Base-by-base conservation (phyloP, 2,329 filamentous ascomycete species). In the Arthroderma uncinatum region DNA sequence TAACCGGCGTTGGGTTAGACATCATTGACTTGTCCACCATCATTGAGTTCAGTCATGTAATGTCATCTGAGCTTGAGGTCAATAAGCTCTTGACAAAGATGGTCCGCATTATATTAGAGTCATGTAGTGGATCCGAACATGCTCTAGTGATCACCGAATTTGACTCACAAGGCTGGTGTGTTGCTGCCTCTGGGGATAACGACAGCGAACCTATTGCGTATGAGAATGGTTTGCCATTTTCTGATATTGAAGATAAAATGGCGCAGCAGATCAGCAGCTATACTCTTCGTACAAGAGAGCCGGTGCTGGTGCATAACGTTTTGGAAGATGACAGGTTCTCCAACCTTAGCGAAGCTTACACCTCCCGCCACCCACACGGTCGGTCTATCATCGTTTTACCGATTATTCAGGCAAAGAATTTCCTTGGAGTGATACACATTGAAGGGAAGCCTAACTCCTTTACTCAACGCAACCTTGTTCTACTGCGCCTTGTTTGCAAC, bases 21-120 rank as follows among this genome's bases (percentile, higher is more conserved):
- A 83, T 85, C 65, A 79, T 85, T 56, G 82, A 85, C 65, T 66
- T 85, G 14, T 79, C 79, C 1, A 82, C 79, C 42, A 85, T 85
- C 48, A 73, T 85, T 3, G 81, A 84, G 62, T 83, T 81, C 25
- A 83, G 79, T 56, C 82, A 84, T 65, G 76, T 85, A 4, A 77
- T 85, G 62, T 84, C 82, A 5, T 84, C 81, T 12, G 82, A 85
- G 63, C 73, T 85, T 14, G 78, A 83, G 60, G 79, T 85, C 42
- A 82, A 85, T 59, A 79, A 78, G 53, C 73, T 85, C 2, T 72
- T 85, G 57, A 76, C 77, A 1, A 84, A 83, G 67, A 82, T 85
- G 76, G 79, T 81, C 14, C 78, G 80, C 57, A 84, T 85, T 60
- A 83, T 85, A 33, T 68, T 84, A 5, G 82, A 85, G 62, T 82